A percentile compares a stretch with the other conserved stretches of the same genome.
These are phyloP conservation scores for Avicennia marina DNA, from an alignment of 257 asterid species.

Conservation along the genomic window DNA sequence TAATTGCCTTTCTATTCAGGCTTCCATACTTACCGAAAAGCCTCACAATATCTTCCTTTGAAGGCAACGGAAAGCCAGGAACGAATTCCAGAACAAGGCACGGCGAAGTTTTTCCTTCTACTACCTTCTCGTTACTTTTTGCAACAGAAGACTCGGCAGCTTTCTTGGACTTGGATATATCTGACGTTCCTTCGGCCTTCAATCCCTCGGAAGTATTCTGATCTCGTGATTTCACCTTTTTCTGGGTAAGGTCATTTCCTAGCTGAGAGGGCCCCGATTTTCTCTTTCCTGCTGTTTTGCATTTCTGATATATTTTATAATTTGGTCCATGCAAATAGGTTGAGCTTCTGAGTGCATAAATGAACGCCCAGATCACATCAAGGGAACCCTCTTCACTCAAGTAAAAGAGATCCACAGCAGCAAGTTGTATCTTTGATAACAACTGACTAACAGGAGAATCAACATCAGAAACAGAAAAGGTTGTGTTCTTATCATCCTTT, in stretches of 20 bases:
- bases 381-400: conserved; percentile 33
- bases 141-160: conserved; percentile 11
- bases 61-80: conserved; percentile 46
- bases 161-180: conserved; percentile 33
- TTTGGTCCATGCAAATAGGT: conserved; percentile 29
- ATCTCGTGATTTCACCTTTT: too few species aligned
- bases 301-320: conserved; percentile 21
- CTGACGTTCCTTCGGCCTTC: too few species aligned
- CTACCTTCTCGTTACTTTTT: conserved; percentile 7
- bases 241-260: too few species aligned
- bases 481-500: conserved; percentile 21
- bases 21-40: conserved; percentile 48
- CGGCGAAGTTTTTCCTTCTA: conserved; percentile 25
- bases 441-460: conserved; percentile 9
- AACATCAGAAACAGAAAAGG: conserved; percentile 13
- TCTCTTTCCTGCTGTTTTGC: neutral
- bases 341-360: conserved; percentile 50
- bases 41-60: conserved; percentile 44
- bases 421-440: conserved; percentile 31
- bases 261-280: too few species aligned
- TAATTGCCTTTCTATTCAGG: conserved; percentile 28
- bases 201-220: too few species aligned
- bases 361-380: conserved; percentile 36
- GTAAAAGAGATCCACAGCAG: conserved; percentile 40
- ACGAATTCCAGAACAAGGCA: conserved; percentile 35